Base-by-base conservation (phyloP, 495 filamentous ascomycete genomes). In the Hyaloscypha finlandica region DNA sequence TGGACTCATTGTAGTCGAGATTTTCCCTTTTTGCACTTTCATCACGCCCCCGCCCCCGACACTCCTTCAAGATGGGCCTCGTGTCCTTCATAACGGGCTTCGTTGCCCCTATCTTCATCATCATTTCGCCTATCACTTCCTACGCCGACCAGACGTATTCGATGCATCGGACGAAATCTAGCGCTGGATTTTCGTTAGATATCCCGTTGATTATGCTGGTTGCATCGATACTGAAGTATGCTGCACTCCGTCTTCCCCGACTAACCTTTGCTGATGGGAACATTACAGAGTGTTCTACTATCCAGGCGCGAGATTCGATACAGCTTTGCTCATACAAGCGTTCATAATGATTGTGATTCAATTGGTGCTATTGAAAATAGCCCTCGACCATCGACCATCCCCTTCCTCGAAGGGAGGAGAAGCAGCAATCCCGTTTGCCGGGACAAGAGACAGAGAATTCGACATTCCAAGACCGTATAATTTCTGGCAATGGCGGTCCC, bases 171-270 rank as follows among this genome's bases (percentile, higher is more conserved):
- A 84, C 77, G 35, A 89, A 89, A 74, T 92, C 88, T 35, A 97
- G 93, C 54, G 91, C 90, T 22, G 95, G 95, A 42, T 99, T 99
- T 81, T 85, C 82, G 14, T 76, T 88, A 45, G 91, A 99, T 75
- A 99, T 97, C 55, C 96, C 95, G 6, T 77, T 98, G 68, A 99
- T 99, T 70, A 99, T 99, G 95, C 91, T 99, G 32, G 87, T 96
- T 53, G 90, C 95, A 16, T 97, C 93, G 11, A 88, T 97, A 62
- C 79, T 97, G 32, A 95, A 96, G 90, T 96, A 79, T 71, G 86
- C 75, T 19, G 58, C 51, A 48, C 39, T 53, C 60, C 31, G 32
- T 19, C 25, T 56, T 56, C 29, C 53, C 29, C 5, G 30, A 56
- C 42, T 6, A 56, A 31, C 8, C 20, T 29, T 29, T 56, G 29